Percentiles rank a stretch among this genome's conserved stretches.
phyloP scores from a whole-genome alignment of 192 early-diverging fungal genomes.

The Dissophora ornata region DNA sequence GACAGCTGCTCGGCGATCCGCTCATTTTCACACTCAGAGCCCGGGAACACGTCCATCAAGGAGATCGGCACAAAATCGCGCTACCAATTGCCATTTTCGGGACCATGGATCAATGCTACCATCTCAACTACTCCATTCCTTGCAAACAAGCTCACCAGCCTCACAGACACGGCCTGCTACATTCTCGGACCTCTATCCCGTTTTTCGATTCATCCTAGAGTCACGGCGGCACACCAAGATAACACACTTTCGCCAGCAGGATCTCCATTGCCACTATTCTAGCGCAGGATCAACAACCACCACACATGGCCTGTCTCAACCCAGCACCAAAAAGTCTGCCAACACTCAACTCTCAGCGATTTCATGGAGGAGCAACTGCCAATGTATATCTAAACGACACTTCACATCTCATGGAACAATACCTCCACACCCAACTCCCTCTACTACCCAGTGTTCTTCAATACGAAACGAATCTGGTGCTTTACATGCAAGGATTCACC shows the following conservation, averaged over 20 bases:
- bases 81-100: neutral
- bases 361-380: neutral
- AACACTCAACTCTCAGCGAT: neutral
- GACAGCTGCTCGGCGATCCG: neutral
- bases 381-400: neutral
- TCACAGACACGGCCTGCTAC: slow-evolving; percentile 5
- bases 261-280: neutral
- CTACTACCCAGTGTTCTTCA: neutral
- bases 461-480: neutral
- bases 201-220: slow-evolving; percentile 36
- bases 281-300: neutral
- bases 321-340: neutral
- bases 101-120: neutral
- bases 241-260: neutral
- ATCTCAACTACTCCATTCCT: neutral
- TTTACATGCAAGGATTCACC: neutral
- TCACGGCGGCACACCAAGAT: slow-evolving; percentile 6
- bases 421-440: neutral
- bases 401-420: too few relatives aligned
- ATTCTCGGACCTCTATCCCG: slow-evolving; percentile 44
- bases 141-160: neutral
- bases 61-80: slow-evolving; percentile 8
- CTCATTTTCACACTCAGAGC: neutral
- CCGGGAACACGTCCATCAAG: neutral
- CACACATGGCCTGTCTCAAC: neutral